phyloP scores from a whole-genome alignment of 1,284 basidiomycete genomes.

The Rhodotorula sp. region DNA sequence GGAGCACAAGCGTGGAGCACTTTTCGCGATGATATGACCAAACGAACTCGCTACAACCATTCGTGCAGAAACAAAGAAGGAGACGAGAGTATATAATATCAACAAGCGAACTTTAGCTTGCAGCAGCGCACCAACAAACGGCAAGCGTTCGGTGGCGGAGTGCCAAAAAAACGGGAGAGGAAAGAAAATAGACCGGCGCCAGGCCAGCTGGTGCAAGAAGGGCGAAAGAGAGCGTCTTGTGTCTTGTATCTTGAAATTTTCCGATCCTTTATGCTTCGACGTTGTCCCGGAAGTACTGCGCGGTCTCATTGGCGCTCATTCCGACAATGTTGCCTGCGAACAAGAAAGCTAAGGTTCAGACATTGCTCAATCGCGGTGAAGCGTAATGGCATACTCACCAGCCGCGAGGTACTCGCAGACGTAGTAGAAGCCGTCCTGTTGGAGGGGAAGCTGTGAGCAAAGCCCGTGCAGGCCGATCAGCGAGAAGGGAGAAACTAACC shows the following conservation, averaged over 20 bases:
- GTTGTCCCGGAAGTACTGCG: slow-evolving; percentile 13
- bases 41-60: too few species aligned
- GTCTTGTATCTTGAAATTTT: too few species aligned
- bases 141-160: not conserved
- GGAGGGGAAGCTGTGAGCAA: too few species aligned
- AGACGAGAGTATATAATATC: not conserved
- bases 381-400: not conserved
- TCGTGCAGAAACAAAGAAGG: not conserved
- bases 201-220: not conserved
- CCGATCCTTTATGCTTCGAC: not conserved
- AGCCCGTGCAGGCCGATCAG: not conserved
- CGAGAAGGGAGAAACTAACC: not conserved
- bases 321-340: slow-evolving; percentile 19
- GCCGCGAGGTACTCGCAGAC: slow-evolving; percentile 14
- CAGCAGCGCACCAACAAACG: not conserved
- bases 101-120: not conserved
- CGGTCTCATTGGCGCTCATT: not conserved
- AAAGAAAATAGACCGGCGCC: not conserved
- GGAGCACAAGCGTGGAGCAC: too few species aligned
- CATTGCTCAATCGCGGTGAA: not conserved
- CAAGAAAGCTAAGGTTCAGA: not conserved
- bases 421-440: slow-evolving; percentile 14
- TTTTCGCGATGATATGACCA: too few species aligned
- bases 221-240: not conserved
- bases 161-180: not conserved